Conservation (phyloP, 371 early-diverging fungal genomes). For the Phascolomyces articulosus region DNA sequence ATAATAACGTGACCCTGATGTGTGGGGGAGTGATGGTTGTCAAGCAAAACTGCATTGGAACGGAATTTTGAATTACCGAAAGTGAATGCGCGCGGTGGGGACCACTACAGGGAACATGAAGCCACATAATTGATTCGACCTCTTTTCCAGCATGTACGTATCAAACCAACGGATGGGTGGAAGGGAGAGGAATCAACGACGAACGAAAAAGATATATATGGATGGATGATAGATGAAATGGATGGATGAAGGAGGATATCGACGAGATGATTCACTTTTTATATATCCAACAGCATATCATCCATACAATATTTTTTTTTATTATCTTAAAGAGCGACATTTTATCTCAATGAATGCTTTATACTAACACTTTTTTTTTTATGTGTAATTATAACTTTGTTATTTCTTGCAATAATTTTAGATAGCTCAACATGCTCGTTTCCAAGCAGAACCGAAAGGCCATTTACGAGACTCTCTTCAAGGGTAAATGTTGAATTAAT, state of each 20-base stretch:
- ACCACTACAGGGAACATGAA: not conserved
- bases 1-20: no score
- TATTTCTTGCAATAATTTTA: not conserved
- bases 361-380: no score
- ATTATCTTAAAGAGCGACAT: no score
- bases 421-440: constrained; percentile 81
- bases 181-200: constrained; percentile 4
- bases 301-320: no score
- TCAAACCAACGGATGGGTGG: not conserved
- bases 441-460: constrained; percentile 94
- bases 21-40: no score
- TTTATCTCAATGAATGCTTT: no score
- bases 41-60: not conserved
- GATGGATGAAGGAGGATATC: constrained; percentile 3
- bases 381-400: no score
- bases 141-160: constrained; percentile 21
- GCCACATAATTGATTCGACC: constrained; percentile 8
- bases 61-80: constrained; percentile 8
- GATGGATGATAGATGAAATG: constrained; percentile 12
- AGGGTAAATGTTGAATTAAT: constrained; percentile 51
- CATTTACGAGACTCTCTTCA: constrained; percentile 93
- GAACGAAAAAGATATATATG: not conserved
- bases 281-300: no score
- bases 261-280: constrained; percentile 4
- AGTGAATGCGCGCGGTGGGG: not conserved